Percentiles rank a stretch among this genome's conserved stretches.
Conservation (phyloP, 2,329 filamentous ascomycete species). For the Myriosclerotinia duriaeana region DNA sequence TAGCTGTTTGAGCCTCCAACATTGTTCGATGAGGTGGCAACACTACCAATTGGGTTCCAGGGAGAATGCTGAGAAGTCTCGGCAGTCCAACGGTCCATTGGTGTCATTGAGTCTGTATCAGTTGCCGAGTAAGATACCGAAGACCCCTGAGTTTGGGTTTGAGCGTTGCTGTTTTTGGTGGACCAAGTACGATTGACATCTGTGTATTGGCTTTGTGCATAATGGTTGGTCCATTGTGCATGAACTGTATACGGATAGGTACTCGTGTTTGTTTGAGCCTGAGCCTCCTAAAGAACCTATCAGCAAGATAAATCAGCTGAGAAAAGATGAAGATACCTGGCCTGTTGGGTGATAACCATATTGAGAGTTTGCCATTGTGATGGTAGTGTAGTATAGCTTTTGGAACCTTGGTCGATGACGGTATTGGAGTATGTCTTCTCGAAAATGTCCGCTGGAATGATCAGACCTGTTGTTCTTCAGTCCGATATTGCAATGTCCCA, state of each 20-base stretch:
- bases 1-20: too few relatives aligned
- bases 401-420: background rate
- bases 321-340: background rate
- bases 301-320: background rate
- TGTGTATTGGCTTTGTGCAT: background rate
- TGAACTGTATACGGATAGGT: background rate
- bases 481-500: accelerated
- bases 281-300: background rate
- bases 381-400: background rate
- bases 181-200: background rate
- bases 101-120: background rate
- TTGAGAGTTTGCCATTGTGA: background rate
- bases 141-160: background rate
- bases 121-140: background rate
- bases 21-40: background rate
- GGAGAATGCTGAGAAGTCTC: background rate
- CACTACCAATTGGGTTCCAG: constrained; percentile 6
- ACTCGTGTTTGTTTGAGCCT: background rate
- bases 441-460: background rate
- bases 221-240: background rate
- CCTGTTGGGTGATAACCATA: background rate
- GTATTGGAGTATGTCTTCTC: background rate
- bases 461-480: background rate
- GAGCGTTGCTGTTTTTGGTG: background rate
- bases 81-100: background rate